phyloP scores from a whole-genome alignment of 371 early-diverging fungal species.

The Lichtheimia ramosa region DNA sequence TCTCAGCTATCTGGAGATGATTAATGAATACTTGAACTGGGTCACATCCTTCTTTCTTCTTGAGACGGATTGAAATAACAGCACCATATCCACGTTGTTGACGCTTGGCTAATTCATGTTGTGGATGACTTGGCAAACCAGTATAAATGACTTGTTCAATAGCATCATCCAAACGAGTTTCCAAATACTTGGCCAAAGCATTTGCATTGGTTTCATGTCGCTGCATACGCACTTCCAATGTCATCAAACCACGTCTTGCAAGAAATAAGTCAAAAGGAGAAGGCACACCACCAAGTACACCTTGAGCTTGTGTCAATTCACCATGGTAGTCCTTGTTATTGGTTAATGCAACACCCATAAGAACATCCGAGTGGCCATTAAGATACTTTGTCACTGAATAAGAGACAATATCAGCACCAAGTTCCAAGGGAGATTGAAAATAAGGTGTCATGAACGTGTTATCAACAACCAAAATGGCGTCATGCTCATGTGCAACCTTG shows the following conservation, averaged over 20 bases:
- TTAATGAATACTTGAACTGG: conserved; percentile 4
- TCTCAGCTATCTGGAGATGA: neutral
- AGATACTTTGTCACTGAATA: conserved; percentile 83
- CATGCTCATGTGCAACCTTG: conserved; percentile 53
- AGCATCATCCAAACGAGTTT: neutral
- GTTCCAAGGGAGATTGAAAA: conserved; percentile 57
- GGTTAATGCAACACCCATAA: conserved; percentile 46
- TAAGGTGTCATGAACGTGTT: conserved; percentile 83
- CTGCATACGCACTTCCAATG: conserved; percentile 20
- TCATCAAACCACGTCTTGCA: conserved; percentile 32
- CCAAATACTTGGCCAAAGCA: conserved; percentile 3
- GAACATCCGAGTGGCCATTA: conserved; percentile 77
- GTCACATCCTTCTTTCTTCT: conserved; percentile 12
- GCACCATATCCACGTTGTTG: conserved; percentile 17
- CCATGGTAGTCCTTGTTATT: conserved; percentile 19
- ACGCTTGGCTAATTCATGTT: conserved; percentile 2
- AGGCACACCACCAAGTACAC: conserved; percentile 39
- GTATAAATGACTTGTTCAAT: conserved; percentile 10
- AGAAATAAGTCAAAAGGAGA: conserved; percentile 55
- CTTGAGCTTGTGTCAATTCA: conserved; percentile 33
- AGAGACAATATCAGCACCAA: conserved; percentile 82
- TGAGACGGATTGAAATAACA: conserved; percentile 34
- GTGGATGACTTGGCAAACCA: conserved; percentile 9
- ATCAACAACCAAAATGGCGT: conserved; percentile 70
- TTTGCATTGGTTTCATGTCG: conserved; percentile 8